Conservation (phyloP, 192 early-diverging fungal species). For the Coemansia sp. region DNA sequence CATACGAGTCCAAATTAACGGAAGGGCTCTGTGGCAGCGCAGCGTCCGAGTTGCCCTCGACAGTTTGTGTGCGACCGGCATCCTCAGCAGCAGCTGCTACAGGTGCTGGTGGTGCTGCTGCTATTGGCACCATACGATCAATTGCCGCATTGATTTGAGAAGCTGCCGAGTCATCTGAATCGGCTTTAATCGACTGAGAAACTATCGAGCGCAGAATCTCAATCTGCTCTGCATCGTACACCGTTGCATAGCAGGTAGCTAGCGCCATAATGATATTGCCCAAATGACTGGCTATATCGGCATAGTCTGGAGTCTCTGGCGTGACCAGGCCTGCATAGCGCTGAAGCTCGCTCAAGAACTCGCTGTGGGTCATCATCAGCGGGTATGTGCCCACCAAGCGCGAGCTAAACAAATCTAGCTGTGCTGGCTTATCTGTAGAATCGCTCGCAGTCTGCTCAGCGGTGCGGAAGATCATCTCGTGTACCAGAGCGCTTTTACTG, state of each 20-base stretch:
- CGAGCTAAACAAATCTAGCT: constrained; percentile 18
- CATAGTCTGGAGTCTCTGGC: constrained; percentile 24
- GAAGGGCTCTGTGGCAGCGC: constrained; percentile 7
- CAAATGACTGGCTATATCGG: constrained; percentile 9
- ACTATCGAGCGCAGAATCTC: constrained; percentile 26
- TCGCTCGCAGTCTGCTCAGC: constrained; percentile 7
- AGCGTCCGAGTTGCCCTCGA: not conserved
- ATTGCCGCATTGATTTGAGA: constrained; percentile 13
- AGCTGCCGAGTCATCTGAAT: constrained; percentile 3
- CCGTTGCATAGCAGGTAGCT: constrained; percentile 22
- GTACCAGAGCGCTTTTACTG: constrained; percentile 57
- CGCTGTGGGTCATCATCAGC: constrained; percentile 41
- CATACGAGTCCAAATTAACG: constrained; percentile 27
- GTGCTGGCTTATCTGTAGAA: not conserved
- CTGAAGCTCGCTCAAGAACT: constrained; percentile 50
- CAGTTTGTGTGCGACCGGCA: constrained; percentile 1
- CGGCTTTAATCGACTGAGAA: constrained; percentile 10
- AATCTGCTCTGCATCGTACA: constrained; percentile 34
- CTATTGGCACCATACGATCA: constrained; percentile 38
- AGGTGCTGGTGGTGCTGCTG: not conserved
- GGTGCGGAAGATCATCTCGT: constrained; percentile 62
- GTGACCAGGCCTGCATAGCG: constrained; percentile 51
- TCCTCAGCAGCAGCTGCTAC: not conserved
- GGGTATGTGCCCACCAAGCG: constrained; percentile 42
- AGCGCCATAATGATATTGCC: constrained; percentile 20